A percentile compares a stretch with the other conserved stretches of the same genome.
phyloP scores from a whole-genome alignment of 495 filamentous ascomycete genomes.

The Tuber calosporum region DNA sequence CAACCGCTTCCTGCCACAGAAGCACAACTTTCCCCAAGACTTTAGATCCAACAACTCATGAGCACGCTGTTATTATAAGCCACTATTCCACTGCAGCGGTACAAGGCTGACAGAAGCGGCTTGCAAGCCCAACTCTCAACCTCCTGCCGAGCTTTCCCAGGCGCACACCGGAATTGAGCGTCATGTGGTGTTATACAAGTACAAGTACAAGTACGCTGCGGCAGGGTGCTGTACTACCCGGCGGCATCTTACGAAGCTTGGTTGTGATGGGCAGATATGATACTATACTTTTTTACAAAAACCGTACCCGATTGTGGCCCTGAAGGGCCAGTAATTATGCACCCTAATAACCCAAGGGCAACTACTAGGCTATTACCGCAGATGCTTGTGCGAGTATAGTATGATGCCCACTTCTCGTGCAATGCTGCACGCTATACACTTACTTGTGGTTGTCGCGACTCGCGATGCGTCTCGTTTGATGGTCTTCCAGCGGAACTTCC shows the following conservation, averaged over 20 bases:
- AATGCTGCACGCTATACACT: not conserved
- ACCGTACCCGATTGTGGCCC: not conserved
- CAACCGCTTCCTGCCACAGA: not conserved
- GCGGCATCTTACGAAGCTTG: not conserved
- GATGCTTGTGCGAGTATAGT: no score
- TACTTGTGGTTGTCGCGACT: not conserved
- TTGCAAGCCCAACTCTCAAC: not conserved
- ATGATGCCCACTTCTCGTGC: not conserved
- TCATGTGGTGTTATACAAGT: not conserved
- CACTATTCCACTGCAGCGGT: not conserved
- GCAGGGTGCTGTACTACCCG: not conserved
- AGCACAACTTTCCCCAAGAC: not conserved
- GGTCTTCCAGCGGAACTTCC: not conserved
- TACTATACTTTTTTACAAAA: not conserved
- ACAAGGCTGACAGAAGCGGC: not conserved
- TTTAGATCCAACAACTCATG: not conserved
- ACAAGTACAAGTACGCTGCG: no score
- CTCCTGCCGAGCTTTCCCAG: not conserved
- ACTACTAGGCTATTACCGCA: not conserved
- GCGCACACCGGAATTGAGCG: not conserved
- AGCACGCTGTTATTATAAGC: not conserved
- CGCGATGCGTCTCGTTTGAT: not conserved
- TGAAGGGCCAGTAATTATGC: not conserved
- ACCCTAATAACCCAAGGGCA: not conserved
- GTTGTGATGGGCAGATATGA: not conserved